phyloP scores from a whole-genome alignment of 768 basidiomycete genomes.

The Suillus paluster region DNA sequence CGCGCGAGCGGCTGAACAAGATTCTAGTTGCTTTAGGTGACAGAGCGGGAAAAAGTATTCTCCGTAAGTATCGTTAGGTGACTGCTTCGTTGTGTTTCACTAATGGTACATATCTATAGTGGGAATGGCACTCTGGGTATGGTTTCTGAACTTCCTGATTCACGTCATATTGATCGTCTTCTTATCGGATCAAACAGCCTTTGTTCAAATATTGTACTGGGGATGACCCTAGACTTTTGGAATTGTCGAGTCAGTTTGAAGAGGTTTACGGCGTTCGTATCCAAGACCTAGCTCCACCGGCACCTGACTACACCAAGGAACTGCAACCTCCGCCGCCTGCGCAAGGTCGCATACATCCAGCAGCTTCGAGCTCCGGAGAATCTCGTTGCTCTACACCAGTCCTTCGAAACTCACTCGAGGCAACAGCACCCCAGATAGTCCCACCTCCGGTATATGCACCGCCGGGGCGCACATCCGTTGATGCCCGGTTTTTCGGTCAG shows the following conservation, averaged over 20 bases:
- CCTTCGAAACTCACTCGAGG: conserved; percentile 20
- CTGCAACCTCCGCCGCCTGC: conserved; percentile 38
- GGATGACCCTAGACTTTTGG: conserved; percentile 57
- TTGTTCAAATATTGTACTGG: conserved; percentile 67
- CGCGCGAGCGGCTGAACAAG: conserved; percentile 43
- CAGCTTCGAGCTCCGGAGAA: not conserved
- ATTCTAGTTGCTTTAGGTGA: conserved; percentile 44
- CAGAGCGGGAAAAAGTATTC: conserved; percentile 47
- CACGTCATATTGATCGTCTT: conserved; percentile 21
- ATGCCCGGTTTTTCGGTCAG: conserved; percentile 37
- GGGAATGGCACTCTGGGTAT: conserved; percentile 65
- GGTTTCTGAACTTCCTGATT: conserved; percentile 36
- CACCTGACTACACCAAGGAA: conserved; percentile 20
- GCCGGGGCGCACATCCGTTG: conserved; percentile 41
- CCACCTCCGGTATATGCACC: conserved; percentile 35
- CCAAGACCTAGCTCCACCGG: conserved; percentile 45
- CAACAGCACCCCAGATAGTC: conserved; percentile 15
- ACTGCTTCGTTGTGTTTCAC: conserved; percentile 32
- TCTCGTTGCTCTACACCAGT: not conserved
- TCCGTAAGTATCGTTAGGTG: conserved; percentile 43
- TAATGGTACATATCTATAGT: conserved; percentile 47
- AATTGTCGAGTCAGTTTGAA: conserved; percentile 66
- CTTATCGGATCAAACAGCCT: conserved; percentile 46
- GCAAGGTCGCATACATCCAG: conserved; percentile 23
- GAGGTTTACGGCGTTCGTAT: conserved; percentile 68